Base-by-base conservation (phyloP, 2,329 filamentous ascomycete species). In the Alternaria triticimaculans region DNA sequence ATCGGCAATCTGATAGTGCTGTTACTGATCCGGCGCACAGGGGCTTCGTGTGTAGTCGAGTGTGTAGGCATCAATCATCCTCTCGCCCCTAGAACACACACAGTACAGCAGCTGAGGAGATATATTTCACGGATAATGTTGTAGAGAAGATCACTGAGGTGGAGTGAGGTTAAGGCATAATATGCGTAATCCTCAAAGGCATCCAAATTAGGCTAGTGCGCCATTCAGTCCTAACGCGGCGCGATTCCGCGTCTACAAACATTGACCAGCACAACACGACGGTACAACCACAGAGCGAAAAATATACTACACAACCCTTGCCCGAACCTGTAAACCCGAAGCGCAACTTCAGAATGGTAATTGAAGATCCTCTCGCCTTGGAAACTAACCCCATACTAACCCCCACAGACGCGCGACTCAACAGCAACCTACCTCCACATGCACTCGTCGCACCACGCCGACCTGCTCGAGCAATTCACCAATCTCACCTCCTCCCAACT, bases 351-450 rank as follows among this genome's bases (percentile, higher is more conserved):
- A 65, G 54, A 55, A 63, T 66, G 55, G 49, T 53, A 53, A 23
- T n/a, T 7, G 3, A 5, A 11, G 10, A 18, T 4, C 11, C 25
- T 9, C 6, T 5, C 25, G 3, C 8, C 18, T 5, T 20, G 15
- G 4, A 4, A n/a, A 21, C 2, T 12, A 15, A 2, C n/a, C 9
- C 25, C n/a, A 33, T 58, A 28, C 46, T 67, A 66, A 66, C 43
- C 11, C 12, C 10, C n/a, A 4, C 54, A 85, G 84, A 84, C 82
- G 74, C 93, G 93, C 83, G 92, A 96, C 84, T 89, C 90, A 10
- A 86, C 84, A 80, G 89, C 89, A 82, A 94, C 90, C 21, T 89
- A 92, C 78, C 82, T 95, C 66, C 92, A 95, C 84, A 89, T 94
- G 82, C 89, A 90, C 79, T 84, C 85, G 57, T 82, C 90, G 28